Base-by-base conservation (phyloP, 78 protist species). In the Tieghemostelium lacteum region DNA sequence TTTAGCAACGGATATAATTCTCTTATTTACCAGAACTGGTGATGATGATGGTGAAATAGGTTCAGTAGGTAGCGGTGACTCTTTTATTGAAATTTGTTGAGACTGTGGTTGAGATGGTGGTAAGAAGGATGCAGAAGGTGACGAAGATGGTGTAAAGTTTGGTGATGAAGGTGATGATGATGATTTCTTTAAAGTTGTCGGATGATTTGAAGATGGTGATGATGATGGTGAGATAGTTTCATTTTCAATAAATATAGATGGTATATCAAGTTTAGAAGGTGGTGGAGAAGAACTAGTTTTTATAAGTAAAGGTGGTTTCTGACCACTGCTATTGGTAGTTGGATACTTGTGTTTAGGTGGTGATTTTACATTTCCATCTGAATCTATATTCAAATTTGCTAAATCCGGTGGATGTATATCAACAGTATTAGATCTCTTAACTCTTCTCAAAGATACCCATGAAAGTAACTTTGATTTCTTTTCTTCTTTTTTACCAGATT, bases 381-480 rank as follows among this genome's bases (percentile, higher is more conserved):
- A 45, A 45, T 14, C 52, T 45, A 45, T 45, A 10, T 45, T 45
- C n/a, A 45, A 45, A 6, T 45, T 45, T 10, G 10, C 52, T 45
- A 45, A 10, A 14, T 14, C n/a, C 10, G 52, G 52, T 31, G 76
- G 57, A 20, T 72, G 14, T 24, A 67, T 33, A 55, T 78, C 88
- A 2, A 34, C 65, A 3, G 89, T 63, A 40, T 39, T 42, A 14
- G 78, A 69, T 40, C 77, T 52, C 45, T 69, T 66, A 16, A 17
- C 29, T 39, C 89, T 50, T 55, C 89, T 50, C 16, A 80, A 20
- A 12, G 89, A 26, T n/a, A 69, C 89, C 89, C 89, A 80, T 54
- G 89, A 80, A 7, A 80, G 49, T 39, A 14, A 34, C 20, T 39
- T 61, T 40, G 86, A 45, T 73, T 52, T 55, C n/a, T n/a, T n/a